These are phyloP conservation scores for Cochlearia excelsa DNA, from an alignment of 345 rosid genomes.

Conservation along the genomic window DNA sequence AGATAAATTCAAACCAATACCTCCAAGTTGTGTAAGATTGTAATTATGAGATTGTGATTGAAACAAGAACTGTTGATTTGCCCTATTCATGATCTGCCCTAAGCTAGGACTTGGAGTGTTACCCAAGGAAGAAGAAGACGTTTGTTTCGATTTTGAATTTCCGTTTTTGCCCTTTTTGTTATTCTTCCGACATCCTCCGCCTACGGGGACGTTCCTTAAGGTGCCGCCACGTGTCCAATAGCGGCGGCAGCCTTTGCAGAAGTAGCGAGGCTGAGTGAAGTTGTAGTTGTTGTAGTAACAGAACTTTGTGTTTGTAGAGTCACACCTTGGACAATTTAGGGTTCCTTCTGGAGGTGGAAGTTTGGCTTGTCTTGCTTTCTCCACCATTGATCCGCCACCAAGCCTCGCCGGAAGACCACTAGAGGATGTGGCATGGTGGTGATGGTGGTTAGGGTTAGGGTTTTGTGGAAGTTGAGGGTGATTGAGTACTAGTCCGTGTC, in stretches of 20 bases:
- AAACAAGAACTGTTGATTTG: conserved; percentile 46
- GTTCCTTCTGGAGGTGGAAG: conserved; percentile 51
- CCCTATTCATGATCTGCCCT: conserved; percentile 23
- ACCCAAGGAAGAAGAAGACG: conserved; percentile 22
- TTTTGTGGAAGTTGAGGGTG: conserved; percentile 42
- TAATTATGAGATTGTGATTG: conserved; percentile 40
- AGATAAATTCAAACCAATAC: conserved; percentile 48
- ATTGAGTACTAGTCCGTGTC: conserved; percentile 16
- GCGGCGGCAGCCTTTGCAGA: conserved; percentile 71
- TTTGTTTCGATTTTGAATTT: conserved; percentile 38
- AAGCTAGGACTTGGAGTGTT: conserved; percentile 38
- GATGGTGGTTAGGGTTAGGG: conserved; percentile 30
- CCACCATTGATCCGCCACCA: conserved; percentile 54
- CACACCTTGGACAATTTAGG: conserved; percentile 69
- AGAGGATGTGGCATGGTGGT: conserved; percentile 24
- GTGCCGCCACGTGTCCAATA: conserved; percentile 81
- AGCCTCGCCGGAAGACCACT: conserved; percentile 30
- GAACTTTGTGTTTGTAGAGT: conserved; percentile 67
- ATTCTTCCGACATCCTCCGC: conserved; percentile 63
- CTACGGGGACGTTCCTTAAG: conserved; percentile 65
- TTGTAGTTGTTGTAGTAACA: conserved; percentile 26
- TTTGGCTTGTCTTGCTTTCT: conserved; percentile 62
- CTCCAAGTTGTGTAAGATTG: conserved; percentile 43
- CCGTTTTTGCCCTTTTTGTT: conserved; percentile 56
- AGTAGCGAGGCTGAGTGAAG: conserved; percentile 72